phyloP scores from a whole-genome alignment of 2,329 filamentous ascomycete species.

The Trichoderma sp. region DNA sequence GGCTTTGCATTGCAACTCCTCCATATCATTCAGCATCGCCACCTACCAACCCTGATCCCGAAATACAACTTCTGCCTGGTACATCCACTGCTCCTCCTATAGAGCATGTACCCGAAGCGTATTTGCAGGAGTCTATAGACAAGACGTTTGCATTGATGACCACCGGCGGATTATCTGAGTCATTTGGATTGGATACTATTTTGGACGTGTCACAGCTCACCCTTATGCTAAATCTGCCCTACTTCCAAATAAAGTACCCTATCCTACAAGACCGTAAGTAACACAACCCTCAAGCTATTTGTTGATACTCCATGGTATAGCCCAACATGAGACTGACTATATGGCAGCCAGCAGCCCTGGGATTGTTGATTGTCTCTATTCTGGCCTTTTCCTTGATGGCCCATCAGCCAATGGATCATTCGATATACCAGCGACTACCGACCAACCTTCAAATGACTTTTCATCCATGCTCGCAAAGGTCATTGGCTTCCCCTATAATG shows the following conservation, averaged over 20 bases:
- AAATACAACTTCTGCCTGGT: not conserved
- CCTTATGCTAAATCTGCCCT: not conserved
- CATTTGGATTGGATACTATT: not conserved
- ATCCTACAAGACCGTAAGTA: not conserved
- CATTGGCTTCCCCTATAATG: not conserved
- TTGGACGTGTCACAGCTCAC: not conserved
- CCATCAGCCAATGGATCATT: not conserved
- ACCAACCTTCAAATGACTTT: not conserved
- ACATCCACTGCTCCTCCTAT: not conserved
- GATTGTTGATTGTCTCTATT: not conserved
- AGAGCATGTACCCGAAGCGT: not conserved
- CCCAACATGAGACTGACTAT: not conserved
- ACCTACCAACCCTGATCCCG: not conserved
- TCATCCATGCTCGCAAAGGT: not conserved
- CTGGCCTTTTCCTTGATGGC: not conserved
- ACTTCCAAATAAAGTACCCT: not conserved
- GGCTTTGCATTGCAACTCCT: not conserved
- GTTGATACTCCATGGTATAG: not conserved
- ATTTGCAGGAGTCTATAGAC: not conserved
- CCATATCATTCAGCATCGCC: not conserved
- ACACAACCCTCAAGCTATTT: not conserved
- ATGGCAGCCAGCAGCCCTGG: not conserved
- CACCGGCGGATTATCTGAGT: not conserved
- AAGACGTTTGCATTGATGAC: not conserved
- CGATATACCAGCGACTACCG: not conserved